Evolutionary conservation across 2,329 filamentous ascomycete genomes (phyloP).

Genomic region (Pseudocercospora musae): DNA sequence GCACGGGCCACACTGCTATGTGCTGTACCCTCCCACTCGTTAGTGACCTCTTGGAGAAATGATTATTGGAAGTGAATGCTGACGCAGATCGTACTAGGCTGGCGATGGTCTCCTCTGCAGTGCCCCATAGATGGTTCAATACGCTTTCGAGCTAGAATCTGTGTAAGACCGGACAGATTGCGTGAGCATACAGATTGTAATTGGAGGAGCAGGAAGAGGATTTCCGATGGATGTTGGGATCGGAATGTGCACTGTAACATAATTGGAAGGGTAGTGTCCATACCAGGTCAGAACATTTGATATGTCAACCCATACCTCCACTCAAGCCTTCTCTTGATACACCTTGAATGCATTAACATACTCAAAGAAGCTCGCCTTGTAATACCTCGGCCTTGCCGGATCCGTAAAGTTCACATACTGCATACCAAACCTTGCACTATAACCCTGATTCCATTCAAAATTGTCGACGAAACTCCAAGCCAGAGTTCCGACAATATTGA

Average conservation of each 20-base stretch:
- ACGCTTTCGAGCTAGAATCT: too few species aligned
- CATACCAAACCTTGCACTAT: slow-evolving; percentile 36
- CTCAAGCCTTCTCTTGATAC: slow-evolving; percentile 20
- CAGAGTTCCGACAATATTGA: slow-evolving; percentile 35
- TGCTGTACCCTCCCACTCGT: slow-evolving; percentile 22
- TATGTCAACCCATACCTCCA: not conserved
- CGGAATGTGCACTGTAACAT: too few species aligned
- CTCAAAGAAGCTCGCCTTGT: slow-evolving; percentile 40
- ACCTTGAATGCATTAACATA: slow-evolving; percentile 35
- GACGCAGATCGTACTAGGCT: slow-evolving; percentile 3
- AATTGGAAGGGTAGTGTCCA: not conserved
- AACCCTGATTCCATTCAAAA: slow-evolving; percentile 37
- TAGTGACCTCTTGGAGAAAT: not conserved
- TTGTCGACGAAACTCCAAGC: slow-evolving; percentile 40
- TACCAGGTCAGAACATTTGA: not conserved
- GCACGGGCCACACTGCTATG: slow-evolving; percentile 13
- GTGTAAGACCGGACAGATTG: too few species aligned
- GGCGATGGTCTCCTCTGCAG: slow-evolving; percentile 20
- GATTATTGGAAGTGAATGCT: too few species aligned
- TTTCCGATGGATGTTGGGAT: not conserved
- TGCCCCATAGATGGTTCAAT: slow-evolving; percentile 8
- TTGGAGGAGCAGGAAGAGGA: not conserved
- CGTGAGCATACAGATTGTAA: not conserved
- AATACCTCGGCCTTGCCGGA: slow-evolving; percentile 36
- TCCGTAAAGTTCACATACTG: slow-evolving; percentile 38